Evolutionary conservation across 1,284 basidiomycete genomes (phyloP), one percentile per base, ranked within the genome.

Genomic region (Takashimella koratensis): DNA sequence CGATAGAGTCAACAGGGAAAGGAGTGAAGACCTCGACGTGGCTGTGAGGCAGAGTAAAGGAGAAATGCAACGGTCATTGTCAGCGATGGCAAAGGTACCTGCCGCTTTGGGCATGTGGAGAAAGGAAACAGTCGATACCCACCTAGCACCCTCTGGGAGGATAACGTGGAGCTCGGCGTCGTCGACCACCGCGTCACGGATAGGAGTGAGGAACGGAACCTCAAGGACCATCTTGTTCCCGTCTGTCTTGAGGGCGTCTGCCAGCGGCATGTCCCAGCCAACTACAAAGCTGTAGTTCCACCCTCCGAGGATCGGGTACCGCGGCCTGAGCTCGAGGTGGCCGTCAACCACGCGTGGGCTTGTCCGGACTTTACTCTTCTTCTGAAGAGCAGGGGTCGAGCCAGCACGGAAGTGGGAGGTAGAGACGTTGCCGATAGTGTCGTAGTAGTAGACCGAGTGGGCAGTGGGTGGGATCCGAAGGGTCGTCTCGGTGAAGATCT

Each of bases 221-320:
- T 85, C 84, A 22, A 93, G 81, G 16, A 88, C 79, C 67, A 88
- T 86, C 65, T 80, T 82, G 52, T 51, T 70, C 20, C 51, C 58
- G 40, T 83, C 83, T 2, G 80, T 55, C 74, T 77, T 73, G 42
- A 80, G 54, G 19, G 67, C 72, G 66, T 92, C 86, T n/a, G 74
- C 79, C 44, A 96, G 79, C 20, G 90, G 86, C 8, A 86, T 81
- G 66, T 98, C 92, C 82, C 88, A 99, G 3, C 96, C 96, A 11
- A 98, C 80, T 4, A 88, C 91, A 77, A 95, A 98, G 42, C 81
- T 84, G 76, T 96, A 98, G 73, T 97, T 98, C 96, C 96, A 99
- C 19, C 95, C 93, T 25, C 96, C 96, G 57, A 98, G 76, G 23
- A 99, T 68, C 6, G 96, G 96, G 74, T 94, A 99, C 39, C 96